Base-by-base conservation (phyloP, 1,139 yeast species). In the Pneumocystis wakefieldiae region DNA sequence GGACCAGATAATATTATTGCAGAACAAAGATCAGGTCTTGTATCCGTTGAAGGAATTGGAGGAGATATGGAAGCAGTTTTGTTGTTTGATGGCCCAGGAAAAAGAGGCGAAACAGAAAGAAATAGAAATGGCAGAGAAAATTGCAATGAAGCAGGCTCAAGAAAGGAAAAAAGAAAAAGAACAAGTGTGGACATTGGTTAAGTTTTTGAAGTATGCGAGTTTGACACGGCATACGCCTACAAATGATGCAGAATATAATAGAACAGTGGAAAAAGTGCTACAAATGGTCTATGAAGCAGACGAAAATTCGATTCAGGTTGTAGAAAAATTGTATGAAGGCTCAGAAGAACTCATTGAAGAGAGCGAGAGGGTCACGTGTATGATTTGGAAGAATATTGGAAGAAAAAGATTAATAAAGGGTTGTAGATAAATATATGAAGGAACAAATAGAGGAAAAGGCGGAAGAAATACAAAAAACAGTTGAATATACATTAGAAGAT, bases 21-120 rank as follows among this genome's bases (percentile, higher is more conserved):
- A 68, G 36, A 67, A 69, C 55, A 70, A 70, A 64, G 76, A 74
- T 39, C 69, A 72, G 17, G 77, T 75, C 14, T 73, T 72, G 53
- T 73, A 71, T 5, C 76, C 77, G n/a, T 68, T 75, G 62, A 73
- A 69, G 63, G 76, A 74, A 61, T 67, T 74, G 57, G 70, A 68
- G 29, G 77, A 75, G 39, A 66, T 73, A n/a, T 66, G 67, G 48
- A 67, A 65, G 14, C 62, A 70, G n/a, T 72, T 73, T 68, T 32
- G 8, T 5, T 32, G 7, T 5, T 32, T 32, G 7, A 32, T 32
- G 35, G 35, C 1, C 1, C 35, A 32, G 35, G 35, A 32, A 32
- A 32, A 32, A 32, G 15, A 37, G 15, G 59, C 5, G 61, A 37
- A 62, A 64, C 59, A 60, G n/a, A 62, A 55, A 32, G 59, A 55